These are phyloP conservation scores for Rhizomucor pusillus DNA, from an alignment of 371 early-diverging fungal species.

Conservation along the genomic window DNA sequence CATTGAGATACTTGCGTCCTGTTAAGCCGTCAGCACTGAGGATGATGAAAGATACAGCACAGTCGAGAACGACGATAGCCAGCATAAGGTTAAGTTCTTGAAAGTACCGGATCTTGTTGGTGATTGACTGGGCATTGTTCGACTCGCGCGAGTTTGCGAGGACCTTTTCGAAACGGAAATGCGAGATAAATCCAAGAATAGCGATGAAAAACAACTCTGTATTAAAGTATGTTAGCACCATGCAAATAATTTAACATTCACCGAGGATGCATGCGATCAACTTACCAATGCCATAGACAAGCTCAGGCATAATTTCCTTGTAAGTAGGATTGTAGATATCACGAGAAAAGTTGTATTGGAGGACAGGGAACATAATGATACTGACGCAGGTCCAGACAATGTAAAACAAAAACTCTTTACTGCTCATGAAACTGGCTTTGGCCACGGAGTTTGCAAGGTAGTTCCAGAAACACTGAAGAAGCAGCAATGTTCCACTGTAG, in stretches of 20 bases:
- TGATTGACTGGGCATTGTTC: slow-evolving; percentile 33
- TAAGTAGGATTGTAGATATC: slow-evolving; percentile 31
- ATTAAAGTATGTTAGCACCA: no score
- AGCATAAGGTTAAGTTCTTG: slow-evolving; percentile 47
- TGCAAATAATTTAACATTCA: no score
- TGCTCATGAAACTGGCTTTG: slow-evolving; percentile 46
- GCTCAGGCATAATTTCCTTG: slow-evolving; percentile 48
- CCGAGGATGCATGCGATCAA: background rate
- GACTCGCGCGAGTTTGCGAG: slow-evolving; percentile 28
- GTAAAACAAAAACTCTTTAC: slow-evolving; percentile 47
- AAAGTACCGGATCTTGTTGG: slow-evolving; percentile 44
- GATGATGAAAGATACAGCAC: slow-evolving; percentile 27
- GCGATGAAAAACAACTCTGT: slow-evolving; percentile 39
- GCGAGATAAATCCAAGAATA: slow-evolving; percentile 39
- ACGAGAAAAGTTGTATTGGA: slow-evolving; percentile 41
- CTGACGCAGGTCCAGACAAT: slow-evolving; percentile 39
- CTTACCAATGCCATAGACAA: slow-evolving; percentile 41
- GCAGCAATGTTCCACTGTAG: slow-evolving; percentile 37
- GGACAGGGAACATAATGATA: slow-evolving; percentile 39
- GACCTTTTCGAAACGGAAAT: slow-evolving; percentile 41
- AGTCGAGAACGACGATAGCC: slow-evolving; percentile 30
- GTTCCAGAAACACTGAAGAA: slow-evolving; percentile 56
- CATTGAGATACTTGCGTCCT: slow-evolving; percentile 24
- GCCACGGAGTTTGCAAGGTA: slow-evolving; percentile 50
- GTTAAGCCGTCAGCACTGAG: slow-evolving; percentile 45